phyloP scores from a whole-genome alignment of 352 stramenopile species.

The Phytophthora foliorum region DNA sequence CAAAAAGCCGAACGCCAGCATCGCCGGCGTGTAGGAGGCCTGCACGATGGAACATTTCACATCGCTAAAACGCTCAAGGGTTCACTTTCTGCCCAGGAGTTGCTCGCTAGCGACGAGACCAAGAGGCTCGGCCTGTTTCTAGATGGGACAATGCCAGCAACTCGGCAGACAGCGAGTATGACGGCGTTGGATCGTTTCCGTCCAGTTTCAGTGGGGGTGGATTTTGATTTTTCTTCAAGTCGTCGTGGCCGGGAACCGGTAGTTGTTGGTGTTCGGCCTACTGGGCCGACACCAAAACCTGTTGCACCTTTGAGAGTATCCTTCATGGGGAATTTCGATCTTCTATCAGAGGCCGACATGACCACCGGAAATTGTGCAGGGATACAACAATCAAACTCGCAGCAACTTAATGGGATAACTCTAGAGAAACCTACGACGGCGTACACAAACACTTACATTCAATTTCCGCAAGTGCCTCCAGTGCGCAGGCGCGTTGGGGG shows the following conservation, averaged over 20 bases:
- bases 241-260: conserved; percentile 28
- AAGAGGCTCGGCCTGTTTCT: conserved; percentile 43
- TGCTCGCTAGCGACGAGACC: conserved; percentile 34
- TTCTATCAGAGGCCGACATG: neutral
- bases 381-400: neutral
- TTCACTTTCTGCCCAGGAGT: conserved; percentile 57
- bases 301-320: conserved; percentile 34
- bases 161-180: conserved; percentile 47
- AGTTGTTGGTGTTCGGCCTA: conserved; percentile 43
- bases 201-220: conserved; percentile 35
- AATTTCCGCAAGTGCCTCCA: conserved; percentile 63
- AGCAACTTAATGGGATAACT: neutral
- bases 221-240: conserved; percentile 13
- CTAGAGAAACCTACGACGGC: neutral
- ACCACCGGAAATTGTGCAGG: neutral
- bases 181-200: conserved; percentile 55
- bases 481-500: conserved; percentile 37
- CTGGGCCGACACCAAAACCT: conserved; percentile 38
- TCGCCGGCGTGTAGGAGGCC: conserved; percentile 49
- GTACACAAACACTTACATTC: conserved; percentile 62
- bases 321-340: conserved; percentile 14
- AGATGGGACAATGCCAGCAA: conserved; percentile 36
- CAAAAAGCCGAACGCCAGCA: conserved; percentile 50
- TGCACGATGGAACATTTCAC: conserved; percentile 62
- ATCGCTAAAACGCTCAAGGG: conserved; percentile 37